A percentile compares a stretch with the other conserved stretches of the same genome.
phyloP scores from a whole-genome alignment of 2,329 filamentous ascomycete genomes.

The Fusarium heterosporum region DNA sequence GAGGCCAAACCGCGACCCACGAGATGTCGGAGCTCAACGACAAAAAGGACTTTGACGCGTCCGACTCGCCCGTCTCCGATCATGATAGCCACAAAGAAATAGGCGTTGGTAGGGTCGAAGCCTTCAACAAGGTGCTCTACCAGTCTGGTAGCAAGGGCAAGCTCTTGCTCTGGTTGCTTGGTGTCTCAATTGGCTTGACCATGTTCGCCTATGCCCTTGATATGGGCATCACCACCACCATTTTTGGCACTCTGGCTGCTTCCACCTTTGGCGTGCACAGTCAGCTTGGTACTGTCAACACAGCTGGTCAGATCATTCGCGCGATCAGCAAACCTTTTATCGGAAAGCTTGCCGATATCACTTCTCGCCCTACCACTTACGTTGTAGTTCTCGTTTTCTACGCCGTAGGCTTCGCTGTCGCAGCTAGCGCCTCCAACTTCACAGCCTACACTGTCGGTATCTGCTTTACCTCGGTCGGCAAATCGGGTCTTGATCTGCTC shows the following conservation, averaged over 20 bases:
- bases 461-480: slow-evolving; percentile 53
- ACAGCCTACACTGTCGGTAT: slow-evolving; percentile 52
- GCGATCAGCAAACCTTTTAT: slow-evolving; percentile 56
- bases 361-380: slow-evolving; percentile 55
- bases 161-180: slow-evolving; percentile 52
- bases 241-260: slow-evolving; percentile 51
- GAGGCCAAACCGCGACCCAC: background rate
- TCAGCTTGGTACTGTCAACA: slow-evolving; percentile 50
- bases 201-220: slow-evolving; percentile 56
- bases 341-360: slow-evolving; percentile 54
- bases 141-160: slow-evolving; percentile 52
- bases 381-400: slow-evolving; percentile 55
- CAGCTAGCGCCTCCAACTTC: slow-evolving; percentile 50
- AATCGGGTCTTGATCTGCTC: slow-evolving; percentile 53
- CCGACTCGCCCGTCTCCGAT: slow-evolving; percentile 21
- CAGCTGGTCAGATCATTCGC: slow-evolving; percentile 51
- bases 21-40: slow-evolving; percentile 24
- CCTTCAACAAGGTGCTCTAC: slow-evolving; percentile 56
- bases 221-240: slow-evolving; percentile 51
- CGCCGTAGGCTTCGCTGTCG: slow-evolving; percentile 50
- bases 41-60: slow-evolving; percentile 24
- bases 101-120: slow-evolving; percentile 53
- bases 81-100: slow-evolving; percentile 30
- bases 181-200: slow-evolving; percentile 52
- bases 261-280: slow-evolving; percentile 52